phyloP scores from a whole-genome alignment of 257 asterid genomes.

The Lycium ferocissimum region DNA sequence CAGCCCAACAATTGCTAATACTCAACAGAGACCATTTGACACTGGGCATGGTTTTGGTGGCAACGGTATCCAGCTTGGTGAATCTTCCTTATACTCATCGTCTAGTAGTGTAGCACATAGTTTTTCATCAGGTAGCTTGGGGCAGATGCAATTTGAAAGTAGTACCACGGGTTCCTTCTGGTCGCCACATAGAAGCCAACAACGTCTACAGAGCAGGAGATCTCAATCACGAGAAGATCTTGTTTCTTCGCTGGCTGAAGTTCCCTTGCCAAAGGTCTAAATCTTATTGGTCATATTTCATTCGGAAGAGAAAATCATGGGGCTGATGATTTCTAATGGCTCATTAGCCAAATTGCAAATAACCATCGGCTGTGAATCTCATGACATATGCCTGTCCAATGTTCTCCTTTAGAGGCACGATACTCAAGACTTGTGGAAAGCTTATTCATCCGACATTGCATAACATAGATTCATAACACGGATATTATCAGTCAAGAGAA shows the following conservation, averaged over 20 bases:
- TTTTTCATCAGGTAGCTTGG: conserved; percentile 72
- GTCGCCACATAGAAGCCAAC: conserved; percentile 57
- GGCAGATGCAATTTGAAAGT: conserved; percentile 55
- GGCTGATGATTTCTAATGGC: conserved; percentile 28
- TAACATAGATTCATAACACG: conserved; percentile 8
- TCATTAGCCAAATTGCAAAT: background rate
- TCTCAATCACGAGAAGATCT: conserved; percentile 98
- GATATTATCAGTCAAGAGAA: conserved; percentile 13
- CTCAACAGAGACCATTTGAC: conserved; percentile 65
- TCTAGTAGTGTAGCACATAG: conserved; percentile 84
- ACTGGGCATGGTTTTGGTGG: conserved; percentile 53
- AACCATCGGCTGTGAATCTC: conserved; percentile 6
- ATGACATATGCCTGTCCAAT: background rate
- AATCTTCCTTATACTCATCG: conserved; percentile 68
- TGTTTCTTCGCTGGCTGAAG: conserved; percentile 68
- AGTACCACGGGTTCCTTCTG: conserved; percentile 47
- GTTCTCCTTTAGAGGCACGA: background rate
- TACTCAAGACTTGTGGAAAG: background rate
- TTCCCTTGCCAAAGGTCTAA: conserved; percentile 60
- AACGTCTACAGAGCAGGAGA: conserved; percentile 53
- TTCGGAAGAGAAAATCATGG: background rate
- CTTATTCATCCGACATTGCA: conserved; percentile 6
- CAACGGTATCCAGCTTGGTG: conserved; percentile 59
- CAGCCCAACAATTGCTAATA: conserved; percentile 77
- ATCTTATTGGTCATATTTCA: background rate